Base-by-base conservation (phyloP, 495 filamentous ascomycete genomes). In the Parathielavia appendiculata region DNA sequence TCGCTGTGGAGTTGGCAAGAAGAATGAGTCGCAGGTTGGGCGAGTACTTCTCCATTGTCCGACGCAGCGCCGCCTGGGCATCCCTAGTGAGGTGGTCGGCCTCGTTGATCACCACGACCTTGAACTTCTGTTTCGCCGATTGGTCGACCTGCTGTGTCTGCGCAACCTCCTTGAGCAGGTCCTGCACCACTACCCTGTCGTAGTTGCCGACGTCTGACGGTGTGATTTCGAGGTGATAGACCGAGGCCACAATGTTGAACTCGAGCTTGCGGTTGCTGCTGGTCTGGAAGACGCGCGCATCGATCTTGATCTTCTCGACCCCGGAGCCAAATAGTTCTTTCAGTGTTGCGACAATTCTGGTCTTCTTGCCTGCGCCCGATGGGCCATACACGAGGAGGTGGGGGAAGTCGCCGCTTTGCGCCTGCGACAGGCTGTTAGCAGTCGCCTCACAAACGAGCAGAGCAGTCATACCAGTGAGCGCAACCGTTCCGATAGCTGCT, bases 11-110 rank as follows among this genome's bases (percentile, higher is more conserved):
- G 66, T 97, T 97, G 44, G 92, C 95, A 47, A 97, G 75, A 46
- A 98, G 75, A 48, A 98, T 96, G 63, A 98, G 73, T 36, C 93
- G 79, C 61, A 98, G 63, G 71, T 97, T 98, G 20, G 93, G 92
- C 61, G 86, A 91, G 74, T 98, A 98, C 77, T 98, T 98, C 76
- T 98, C 93, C 93, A 98, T 98, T 0, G 93, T 98, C 56, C 93
- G 80, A 69, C 93, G 83, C 69, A 98, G 77, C 51, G 93, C 93
- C 1, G 95, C 95, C 73, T 98, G 93, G 8, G 93, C 93, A 81
- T 98, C 93, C 43, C 93, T 76, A 0, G 87, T 95, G 48, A 98
- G 76, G 65, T 96, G 88, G 65, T 98, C 95, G n/a, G 93, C 93
- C 75, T 98, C 93, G 66, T 98, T 98, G 78, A 98, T 96, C 38